phyloP scores from a whole-genome alignment of 192 early-diverging fungal genomes.

The Podila epigama region DNA sequence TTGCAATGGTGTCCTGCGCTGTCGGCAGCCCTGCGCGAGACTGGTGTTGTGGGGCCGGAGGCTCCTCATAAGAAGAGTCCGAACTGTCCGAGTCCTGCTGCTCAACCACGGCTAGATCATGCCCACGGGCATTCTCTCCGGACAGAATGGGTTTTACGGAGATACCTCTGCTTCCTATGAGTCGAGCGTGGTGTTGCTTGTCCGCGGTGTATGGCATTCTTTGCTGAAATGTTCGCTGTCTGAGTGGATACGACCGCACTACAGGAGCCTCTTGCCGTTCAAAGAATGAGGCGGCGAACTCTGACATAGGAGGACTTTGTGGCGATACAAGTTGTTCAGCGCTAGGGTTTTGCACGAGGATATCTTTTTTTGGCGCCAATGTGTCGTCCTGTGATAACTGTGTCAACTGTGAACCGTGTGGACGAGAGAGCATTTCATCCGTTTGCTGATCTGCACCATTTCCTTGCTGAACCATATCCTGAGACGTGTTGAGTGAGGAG shows the following conservation, averaged over 20 bases:
- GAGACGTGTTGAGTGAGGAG: too few species aligned
- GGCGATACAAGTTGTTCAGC: not conserved
- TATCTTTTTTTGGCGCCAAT: too few species aligned
- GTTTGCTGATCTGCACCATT: too few species aligned
- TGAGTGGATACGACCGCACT: slow-evolving; percentile 15
- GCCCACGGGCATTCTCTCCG: not conserved
- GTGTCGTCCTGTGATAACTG: too few species aligned
- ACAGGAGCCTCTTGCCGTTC: not conserved
- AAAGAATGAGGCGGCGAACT: not conserved
- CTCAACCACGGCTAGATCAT: not conserved
- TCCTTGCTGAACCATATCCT: too few species aligned
- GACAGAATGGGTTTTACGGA: not conserved
- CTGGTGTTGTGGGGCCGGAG: not conserved
- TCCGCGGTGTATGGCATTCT: slow-evolving; percentile 25
- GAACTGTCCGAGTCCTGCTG: slow-evolving; percentile 20
- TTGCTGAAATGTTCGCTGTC: slow-evolving; percentile 32
- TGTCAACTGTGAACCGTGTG: too few species aligned
- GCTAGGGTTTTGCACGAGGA: too few species aligned
- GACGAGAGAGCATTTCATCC: too few species aligned
- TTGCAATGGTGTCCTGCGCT: not conserved
- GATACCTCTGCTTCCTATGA: slow-evolving; percentile 3
- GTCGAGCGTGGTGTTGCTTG: slow-evolving; percentile 28
- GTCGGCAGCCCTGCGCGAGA: not conserved
- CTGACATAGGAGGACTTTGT: not conserved
- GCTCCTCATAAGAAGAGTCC: slow-evolving; percentile 28